Conservation (phyloP, 2,329 filamentous ascomycete species). For the Sporothrix brasiliensis region DNA sequence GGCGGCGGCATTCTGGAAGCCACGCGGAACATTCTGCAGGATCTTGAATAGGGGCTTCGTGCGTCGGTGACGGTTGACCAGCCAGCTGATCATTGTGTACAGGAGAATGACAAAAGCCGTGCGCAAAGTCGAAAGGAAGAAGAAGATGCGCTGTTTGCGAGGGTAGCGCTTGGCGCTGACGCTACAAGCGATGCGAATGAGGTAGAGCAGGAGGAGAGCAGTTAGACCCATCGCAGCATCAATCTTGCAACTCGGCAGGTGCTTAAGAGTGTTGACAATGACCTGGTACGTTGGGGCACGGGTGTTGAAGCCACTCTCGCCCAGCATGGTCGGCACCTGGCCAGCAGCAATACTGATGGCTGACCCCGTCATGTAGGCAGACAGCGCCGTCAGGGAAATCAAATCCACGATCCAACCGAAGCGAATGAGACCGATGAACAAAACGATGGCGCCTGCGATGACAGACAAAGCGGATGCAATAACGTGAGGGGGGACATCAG, state of each 20-base stretch:
- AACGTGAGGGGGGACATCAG: slow-evolving; percentile 62
- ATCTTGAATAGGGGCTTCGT: slow-evolving; percentile 71
- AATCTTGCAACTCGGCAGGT: slow-evolving; percentile 66
- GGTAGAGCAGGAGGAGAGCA: slow-evolving; percentile 75
- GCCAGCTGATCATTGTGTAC: slow-evolving; percentile 88
- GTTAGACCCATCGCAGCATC: slow-evolving; percentile 90
- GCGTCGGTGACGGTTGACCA: slow-evolving; percentile 71
- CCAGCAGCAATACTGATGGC: slow-evolving; percentile 85
- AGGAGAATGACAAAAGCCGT: slow-evolving; percentile 89
- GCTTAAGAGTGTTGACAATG: slow-evolving; percentile 78
- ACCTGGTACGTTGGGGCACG: slow-evolving; percentile 76
- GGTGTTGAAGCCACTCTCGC: slow-evolving; percentile 66
- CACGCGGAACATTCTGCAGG: slow-evolving; percentile 74
- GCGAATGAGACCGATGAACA: slow-evolving; percentile 75
- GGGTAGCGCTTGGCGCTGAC: slow-evolving; percentile 70
- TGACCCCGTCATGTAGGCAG: slow-evolving; percentile 96
- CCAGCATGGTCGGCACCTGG: slow-evolving; percentile 80
- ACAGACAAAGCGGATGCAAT: slow-evolving; percentile 80
- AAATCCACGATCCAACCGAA: slow-evolving; percentile 90
- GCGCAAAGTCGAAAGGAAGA: slow-evolving; percentile 88
- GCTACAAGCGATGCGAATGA: slow-evolving; percentile 69
- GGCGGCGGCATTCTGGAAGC: slow-evolving; percentile 79
- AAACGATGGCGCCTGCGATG: slow-evolving; percentile 75
- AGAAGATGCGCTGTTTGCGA: slow-evolving; percentile 70
- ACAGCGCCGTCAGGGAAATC: slow-evolving; percentile 86